Conservation (phyloP, 257 asterid genomes). For the Penstemon eatonii region DNA sequence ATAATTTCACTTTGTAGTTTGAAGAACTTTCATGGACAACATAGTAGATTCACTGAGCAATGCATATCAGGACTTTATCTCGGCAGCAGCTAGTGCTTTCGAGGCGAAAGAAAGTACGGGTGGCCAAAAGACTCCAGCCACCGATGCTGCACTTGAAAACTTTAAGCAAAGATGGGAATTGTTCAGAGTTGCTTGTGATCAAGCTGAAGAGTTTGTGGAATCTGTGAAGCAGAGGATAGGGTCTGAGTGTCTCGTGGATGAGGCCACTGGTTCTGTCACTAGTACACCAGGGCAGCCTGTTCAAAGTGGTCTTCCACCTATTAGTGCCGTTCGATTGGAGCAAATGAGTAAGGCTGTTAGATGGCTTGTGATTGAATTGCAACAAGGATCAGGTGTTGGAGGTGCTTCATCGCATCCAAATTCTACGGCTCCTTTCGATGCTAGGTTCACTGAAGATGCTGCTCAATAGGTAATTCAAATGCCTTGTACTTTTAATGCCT, state of each 20-base stretch:
- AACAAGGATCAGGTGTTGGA: conserved; percentile 77
- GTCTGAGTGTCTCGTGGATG: conserved; percentile 94
- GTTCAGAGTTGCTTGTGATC: conserved; percentile 87
- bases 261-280: conserved; percentile 82
- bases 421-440: conserved; percentile 80
- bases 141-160: conserved; percentile 83
- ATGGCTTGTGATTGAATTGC: conserved; percentile 88
- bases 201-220: conserved; percentile 92
- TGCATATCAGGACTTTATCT: conserved; percentile 77
- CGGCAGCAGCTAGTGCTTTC: conserved; percentile 65
- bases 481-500: background rate
- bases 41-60: conserved; percentile 64
- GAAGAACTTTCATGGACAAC: conserved; percentile 55
- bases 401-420: conserved; percentile 52
- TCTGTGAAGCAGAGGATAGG: conserved; percentile 96
- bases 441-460: conserved; percentile 84
- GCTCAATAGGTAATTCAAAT: conserved; percentile 60
- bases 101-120: conserved; percentile 64
- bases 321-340: conserved; percentile 94
- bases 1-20: conserved; percentile 24
- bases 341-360: conserved; percentile 99
- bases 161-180: conserved; percentile 90
- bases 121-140: conserved; percentile 65
- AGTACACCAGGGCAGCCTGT: conserved; percentile 61
- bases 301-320: conserved; percentile 73